Conservation (phyloP, 345 rosid species). For the Lepidium aucheri region DNA sequence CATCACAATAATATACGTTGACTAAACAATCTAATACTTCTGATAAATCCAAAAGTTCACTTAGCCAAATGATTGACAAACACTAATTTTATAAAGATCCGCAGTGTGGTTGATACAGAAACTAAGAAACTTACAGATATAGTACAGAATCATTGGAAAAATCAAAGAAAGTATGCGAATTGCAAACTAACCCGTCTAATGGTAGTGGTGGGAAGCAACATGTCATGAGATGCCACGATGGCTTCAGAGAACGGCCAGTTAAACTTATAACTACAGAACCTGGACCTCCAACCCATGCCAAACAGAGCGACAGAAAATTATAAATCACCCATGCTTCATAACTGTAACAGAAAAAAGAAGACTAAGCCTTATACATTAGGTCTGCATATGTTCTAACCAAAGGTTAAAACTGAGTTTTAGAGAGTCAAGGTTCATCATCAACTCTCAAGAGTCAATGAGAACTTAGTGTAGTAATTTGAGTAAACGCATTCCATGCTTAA, state of each 20-base stretch:
- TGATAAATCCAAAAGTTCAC: background rate
- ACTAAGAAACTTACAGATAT: background rate
- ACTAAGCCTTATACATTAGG: background rate
- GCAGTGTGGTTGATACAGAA: background rate
- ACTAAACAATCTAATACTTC: background rate
- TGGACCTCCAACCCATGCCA: conserved; percentile 99
- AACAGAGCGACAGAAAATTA: conserved; percentile 81
- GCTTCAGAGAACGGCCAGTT: conserved; percentile 77
- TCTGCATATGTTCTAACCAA: conserved; percentile 1
- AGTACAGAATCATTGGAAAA: background rate
- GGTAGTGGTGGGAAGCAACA: conserved; percentile 87
- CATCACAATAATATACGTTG: background rate
- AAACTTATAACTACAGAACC: conserved; percentile 90
- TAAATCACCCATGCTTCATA: conserved; percentile 99
- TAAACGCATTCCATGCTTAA: background rate
- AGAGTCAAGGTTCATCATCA: background rate
- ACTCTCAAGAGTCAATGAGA: background rate
- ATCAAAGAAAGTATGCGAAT: background rate
- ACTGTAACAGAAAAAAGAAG: conserved; percentile 36
- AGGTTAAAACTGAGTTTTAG: background rate
- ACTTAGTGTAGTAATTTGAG: background rate
- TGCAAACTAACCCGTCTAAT: conserved; percentile 73
- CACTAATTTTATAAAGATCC: background rate
- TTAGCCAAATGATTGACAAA: background rate
- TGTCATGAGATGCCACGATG: conserved; percentile 77